A percentile compares a stretch with the other conserved stretches of the same genome.
These are phyloP conservation scores for Aspergillus nidulans DNA, from an alignment of 495 filamentous ascomycete species.

Conservation along the genomic window DNA sequence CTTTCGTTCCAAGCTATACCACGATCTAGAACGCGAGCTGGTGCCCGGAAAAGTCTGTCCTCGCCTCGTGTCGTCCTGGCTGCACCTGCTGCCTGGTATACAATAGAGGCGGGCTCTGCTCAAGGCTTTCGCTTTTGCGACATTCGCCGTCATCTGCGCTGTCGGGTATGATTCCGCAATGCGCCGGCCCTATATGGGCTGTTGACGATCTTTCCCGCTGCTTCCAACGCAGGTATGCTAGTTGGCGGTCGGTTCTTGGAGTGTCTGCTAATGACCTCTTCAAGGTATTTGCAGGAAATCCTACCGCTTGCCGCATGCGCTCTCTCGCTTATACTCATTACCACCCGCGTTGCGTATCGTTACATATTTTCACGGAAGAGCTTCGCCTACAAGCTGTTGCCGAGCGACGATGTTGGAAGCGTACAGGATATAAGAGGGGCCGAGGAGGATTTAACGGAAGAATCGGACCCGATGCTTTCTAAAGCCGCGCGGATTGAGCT, in stretches of 20 bases:
- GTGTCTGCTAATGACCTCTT: neutral
- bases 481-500: slow-evolving; percentile 62
- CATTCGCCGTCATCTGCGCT: neutral
- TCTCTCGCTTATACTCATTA: slow-evolving; percentile 64
- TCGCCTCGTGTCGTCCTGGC: neutral
- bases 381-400: slow-evolving; percentile 29
- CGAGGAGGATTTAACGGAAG: slow-evolving; percentile 58
- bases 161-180: slow-evolving; percentile 61
- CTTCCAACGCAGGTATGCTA: slow-evolving; percentile 73
- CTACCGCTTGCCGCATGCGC: slow-evolving; percentile 70
- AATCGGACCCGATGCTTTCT: slow-evolving; percentile 59
- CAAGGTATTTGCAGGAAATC: slow-evolving; percentile 77
- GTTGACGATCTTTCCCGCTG: slow-evolving; percentile 84
- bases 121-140: neutral
- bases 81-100: neutral
- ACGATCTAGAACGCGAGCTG: slow-evolving; percentile 4
- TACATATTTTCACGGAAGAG: slow-evolving; percentile 36
- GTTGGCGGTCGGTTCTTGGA: neutral
- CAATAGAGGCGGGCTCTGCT: slow-evolving; percentile 3
- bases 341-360: slow-evolving; percentile 50
- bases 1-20: slow-evolving; percentile 3
- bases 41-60: slow-evolving; percentile 10
- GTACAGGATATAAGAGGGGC: slow-evolving; percentile 39
- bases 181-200: slow-evolving; percentile 76
- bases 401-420: slow-evolving; percentile 41